phyloP scores from a whole-genome alignment of 2,329 filamentous ascomycete species.

The Coniochaeta sp. region DNA sequence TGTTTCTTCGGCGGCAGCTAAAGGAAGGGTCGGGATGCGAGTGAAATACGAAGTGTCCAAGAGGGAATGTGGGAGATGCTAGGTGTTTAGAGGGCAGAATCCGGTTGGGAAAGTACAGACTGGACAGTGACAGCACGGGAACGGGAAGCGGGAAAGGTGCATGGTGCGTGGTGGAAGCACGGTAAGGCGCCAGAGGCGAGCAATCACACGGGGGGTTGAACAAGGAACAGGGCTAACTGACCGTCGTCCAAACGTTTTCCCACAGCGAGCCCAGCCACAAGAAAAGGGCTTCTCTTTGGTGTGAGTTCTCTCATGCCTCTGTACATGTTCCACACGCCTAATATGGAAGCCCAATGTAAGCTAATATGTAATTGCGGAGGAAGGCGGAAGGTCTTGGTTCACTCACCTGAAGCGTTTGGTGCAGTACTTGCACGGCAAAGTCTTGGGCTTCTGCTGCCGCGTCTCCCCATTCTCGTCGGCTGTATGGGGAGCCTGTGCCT shows the following conservation, averaged over 20 bases:
- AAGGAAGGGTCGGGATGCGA: constrained; percentile 12
- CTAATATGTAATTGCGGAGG: constrained; percentile 24
- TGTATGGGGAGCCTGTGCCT: constrained; percentile 31
- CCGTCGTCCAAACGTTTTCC: constrained; percentile 57
- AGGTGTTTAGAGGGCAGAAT: background rate
- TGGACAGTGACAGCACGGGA: constrained; percentile 1
- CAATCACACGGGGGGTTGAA: constrained; percentile 6
- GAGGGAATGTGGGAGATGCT: constrained; percentile 2
- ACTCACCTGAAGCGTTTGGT: constrained; percentile 55
- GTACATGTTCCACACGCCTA: constrained; percentile 58
- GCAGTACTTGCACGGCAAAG: constrained; percentile 56
- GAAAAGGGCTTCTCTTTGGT: constrained; percentile 60
- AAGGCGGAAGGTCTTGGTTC: constrained; percentile 8
- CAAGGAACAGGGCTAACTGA: constrained; percentile 30
- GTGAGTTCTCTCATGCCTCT: constrained; percentile 57
- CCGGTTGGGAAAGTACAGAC: background rate
- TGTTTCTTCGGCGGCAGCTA: constrained; percentile 19
- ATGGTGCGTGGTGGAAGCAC: constrained; percentile 6
- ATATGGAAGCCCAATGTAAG: constrained; percentile 32
- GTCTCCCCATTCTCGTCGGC: constrained; percentile 42
- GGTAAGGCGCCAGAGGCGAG: constrained; percentile 7
- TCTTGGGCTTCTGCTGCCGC: constrained; percentile 54
- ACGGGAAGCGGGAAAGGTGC: background rate
- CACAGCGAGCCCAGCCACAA: constrained; percentile 52
- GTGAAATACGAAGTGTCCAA: constrained; percentile 15